Base-by-base conservation (phyloP, 1,284 basidiomycete species). In the Cryptococcus sp. region DNA sequence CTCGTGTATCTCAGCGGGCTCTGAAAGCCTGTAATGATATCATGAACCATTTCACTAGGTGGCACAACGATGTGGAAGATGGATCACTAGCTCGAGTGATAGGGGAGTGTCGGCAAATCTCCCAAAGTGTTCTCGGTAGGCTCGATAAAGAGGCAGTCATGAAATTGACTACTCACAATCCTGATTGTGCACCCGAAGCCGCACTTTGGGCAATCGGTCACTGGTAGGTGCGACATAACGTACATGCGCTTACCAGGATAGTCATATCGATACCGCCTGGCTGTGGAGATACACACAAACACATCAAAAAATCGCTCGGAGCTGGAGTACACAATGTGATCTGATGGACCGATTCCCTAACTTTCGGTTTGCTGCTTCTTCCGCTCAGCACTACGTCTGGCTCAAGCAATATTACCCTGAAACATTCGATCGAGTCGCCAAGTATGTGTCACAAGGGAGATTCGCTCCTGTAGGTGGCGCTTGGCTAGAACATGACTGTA, bases 341-440 rank as follows among this genome's bases (percentile, higher is more conserved):
- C 82, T 98, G 44, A 96, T 97, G 86, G 86, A 91, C 21, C 84
- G 92, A n/a, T 98, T 91, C 73, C 90, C 91, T 0, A 92, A 97
- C 72, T 89, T 94, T 66, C 82, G 87, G n/a, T 98, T 97, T 74
- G 82, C 85, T 1, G 88, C 87, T 56, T 87, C 85, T 39, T 88
- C 88, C 45, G 93, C 91, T 0, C 91, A 96, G 67, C 93, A 98
- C 73, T 97, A 85, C 78, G 88, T 91, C 67, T 98, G 93, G 93
- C 81, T 92, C 18, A 88, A 93, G 68, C 57, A 88, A 78, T 81
- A 89, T 47, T 97, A 98, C 64, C 93, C 92, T 0, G 76, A 82
- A 2, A 81, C 94, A 2, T 97, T 94, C 65, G 80, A 86, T 45
- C 82, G 81, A 49, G 83, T 98, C 56, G 84, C 85, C 60, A 81